Evolutionary conservation across 148 eudicot genomes (phyloP), one percentile per base, ranked within the genome.

Genomic region (Fagopyrum esculentum): DNA sequence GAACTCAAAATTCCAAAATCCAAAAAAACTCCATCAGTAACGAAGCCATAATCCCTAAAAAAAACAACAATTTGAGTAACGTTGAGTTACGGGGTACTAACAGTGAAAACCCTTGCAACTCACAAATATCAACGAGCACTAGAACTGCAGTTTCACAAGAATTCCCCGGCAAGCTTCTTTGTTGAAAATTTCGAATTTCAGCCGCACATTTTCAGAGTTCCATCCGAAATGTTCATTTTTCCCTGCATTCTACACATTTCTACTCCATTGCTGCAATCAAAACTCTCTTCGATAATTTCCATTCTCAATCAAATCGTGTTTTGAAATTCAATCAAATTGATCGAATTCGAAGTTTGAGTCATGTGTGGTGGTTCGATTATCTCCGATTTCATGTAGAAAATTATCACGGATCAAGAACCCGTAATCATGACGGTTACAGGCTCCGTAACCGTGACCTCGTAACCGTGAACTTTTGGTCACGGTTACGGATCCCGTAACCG

Each of bases 361-460:
- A 93, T 93, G 98, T 93, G 98, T 87, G 98, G 98, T 16, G 98
- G 98, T 72, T 89, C 98, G 45, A 87, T 93, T 50, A 86, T 93
- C 61, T 87, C 98, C 63, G 90, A 85, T 56, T 56, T 79, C 66
- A 81, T 84, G 26, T 22, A 22, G 0, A 22, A 22, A 22, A 22
- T 22, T 22, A 22, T 22, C 26, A 22, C 26, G 26, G 26, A 22
- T 22, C 26, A 0, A 0, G 26, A 22, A 22, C 26, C 26, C 26
- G 26, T 22, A 22, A 22, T 22, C 26, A 22, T 22, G 26, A 22
- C 26, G 26, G 26, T 22, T 22, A 22, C 26, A 22, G 0, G 26
- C 26, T 22, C 26, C 26, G 26, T 22, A 22, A 22, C 26, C 26
- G 26, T 22, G 26, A 22, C 26, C 26, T 22, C 26, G 26, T 22